These are phyloP conservation scores for Crocinoboletus sp. DNA, from an alignment of 1,284 basidiomycete genomes.

Conservation along the genomic window DNA sequence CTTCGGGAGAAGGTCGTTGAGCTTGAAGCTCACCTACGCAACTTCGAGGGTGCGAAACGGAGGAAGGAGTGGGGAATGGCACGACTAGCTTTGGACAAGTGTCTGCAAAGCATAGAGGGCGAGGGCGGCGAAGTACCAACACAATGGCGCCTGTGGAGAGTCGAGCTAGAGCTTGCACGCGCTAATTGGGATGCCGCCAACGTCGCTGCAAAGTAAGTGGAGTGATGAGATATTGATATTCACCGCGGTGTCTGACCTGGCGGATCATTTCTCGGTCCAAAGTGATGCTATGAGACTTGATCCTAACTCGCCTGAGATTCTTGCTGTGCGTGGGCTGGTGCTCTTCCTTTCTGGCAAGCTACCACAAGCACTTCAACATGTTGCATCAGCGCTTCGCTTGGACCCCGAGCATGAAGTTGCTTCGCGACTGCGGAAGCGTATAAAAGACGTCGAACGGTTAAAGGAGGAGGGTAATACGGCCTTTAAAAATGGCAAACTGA, in stretches of 20 bases:
- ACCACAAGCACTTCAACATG: slow-evolving; percentile 69
- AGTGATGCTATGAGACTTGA: slow-evolving; percentile 75
- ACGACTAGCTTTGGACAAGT: slow-evolving; percentile 67
- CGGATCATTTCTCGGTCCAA: slow-evolving; percentile 1
- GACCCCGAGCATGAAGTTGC: slow-evolving; percentile 78
- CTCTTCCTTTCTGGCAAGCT: slow-evolving; percentile 74
- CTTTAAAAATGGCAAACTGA: slow-evolving; percentile 63
- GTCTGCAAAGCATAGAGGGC: slow-evolving; percentile 63
- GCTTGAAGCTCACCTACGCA: slow-evolving; percentile 60
- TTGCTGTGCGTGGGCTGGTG: slow-evolving; percentile 77
- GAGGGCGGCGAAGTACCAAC: slow-evolving; percentile 69
- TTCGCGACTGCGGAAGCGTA: slow-evolving; percentile 65
- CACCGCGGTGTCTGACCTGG: slow-evolving; percentile 1
- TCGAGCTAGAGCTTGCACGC: slow-evolving; percentile 70
- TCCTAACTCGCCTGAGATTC: slow-evolving; percentile 72
- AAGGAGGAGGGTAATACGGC: slow-evolving; percentile 83
- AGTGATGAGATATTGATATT: slow-evolving; percentile 3
- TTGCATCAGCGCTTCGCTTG: slow-evolving; percentile 66
- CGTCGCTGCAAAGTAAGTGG: slow-evolving; percentile 63
- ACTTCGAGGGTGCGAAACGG: slow-evolving; percentile 53
- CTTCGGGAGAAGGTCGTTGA: slow-evolving; percentile 57
- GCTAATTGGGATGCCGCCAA: slow-evolving; percentile 68
- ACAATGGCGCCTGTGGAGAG: slow-evolving; percentile 76
- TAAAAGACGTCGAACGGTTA: slow-evolving; percentile 73
- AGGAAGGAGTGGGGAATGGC: slow-evolving; percentile 68